phyloP scores from a whole-genome alignment of 345 rosid species.

The Salix caprea region DNA sequence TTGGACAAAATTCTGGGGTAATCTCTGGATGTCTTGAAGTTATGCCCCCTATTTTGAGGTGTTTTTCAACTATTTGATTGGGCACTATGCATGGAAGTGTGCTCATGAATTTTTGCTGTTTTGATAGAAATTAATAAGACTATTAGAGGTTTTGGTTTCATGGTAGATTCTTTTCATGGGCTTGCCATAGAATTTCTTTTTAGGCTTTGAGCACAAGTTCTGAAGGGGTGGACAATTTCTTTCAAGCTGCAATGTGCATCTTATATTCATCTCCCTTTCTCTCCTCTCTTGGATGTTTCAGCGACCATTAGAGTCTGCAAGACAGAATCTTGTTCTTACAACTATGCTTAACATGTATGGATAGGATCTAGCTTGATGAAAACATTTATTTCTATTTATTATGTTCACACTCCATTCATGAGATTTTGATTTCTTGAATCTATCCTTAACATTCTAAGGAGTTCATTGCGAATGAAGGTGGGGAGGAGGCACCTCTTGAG shows the following conservation, averaged over 20 bases:
- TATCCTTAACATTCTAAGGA: slow-evolving; percentile 47
- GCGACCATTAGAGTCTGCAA: too few species aligned
- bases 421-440: slow-evolving; percentile 6
- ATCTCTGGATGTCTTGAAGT: too few species aligned
- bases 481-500: slow-evolving; percentile 90
- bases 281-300: neutral
- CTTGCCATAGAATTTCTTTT: neutral
- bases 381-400: neutral
- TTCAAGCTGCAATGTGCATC: neutral
- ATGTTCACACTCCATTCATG: neutral
- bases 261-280: too few species aligned
- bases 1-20: too few species aligned
- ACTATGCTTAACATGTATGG: neutral
- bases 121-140: neutral
- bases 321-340: neutral
- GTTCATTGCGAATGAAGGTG: slow-evolving; percentile 79
- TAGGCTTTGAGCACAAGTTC: too few species aligned
- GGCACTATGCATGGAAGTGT: neutral
- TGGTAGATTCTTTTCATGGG: neutral
- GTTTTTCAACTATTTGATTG: neutral
- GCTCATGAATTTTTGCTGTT: too few species aligned
- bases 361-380: neutral
- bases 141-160: neutral
- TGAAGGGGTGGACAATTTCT: neutral
- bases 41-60: too few species aligned